phyloP scores from a whole-genome alignment of 176 grass and related monocot species.

The Oryza coarctata region DNA sequence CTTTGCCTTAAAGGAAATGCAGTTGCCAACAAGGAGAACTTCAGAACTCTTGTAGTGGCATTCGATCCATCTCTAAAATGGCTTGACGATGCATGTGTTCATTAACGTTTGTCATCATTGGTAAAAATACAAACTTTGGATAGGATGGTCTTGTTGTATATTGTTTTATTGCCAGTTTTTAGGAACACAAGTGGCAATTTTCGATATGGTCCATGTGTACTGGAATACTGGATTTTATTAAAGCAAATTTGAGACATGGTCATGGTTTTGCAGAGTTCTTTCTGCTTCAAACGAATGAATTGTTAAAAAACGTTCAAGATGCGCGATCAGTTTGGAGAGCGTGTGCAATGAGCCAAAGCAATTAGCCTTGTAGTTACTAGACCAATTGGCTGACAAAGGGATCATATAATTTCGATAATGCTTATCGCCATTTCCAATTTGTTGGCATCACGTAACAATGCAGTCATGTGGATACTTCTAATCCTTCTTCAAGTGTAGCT shows the following conservation, averaged over 20 bases:
- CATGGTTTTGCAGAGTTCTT: constrained; percentile 4
- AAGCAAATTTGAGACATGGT: constrained; percentile 1
- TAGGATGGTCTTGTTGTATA: constrained; percentile 4
- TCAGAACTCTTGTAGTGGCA: constrained; percentile 39
- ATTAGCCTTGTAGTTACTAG: no score
- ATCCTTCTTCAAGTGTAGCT: no score
- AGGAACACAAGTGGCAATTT: not conserved
- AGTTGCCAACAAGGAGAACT: constrained; percentile 45
- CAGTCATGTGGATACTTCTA: no score
- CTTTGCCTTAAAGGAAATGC: constrained; percentile 74
- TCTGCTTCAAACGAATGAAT: not conserved
- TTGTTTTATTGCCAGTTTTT: not conserved
- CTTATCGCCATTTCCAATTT: no score
- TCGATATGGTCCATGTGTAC: not conserved
- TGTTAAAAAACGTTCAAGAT: not conserved
- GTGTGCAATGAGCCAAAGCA: no score
- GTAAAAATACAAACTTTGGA: not conserved
- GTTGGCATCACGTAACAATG: no score
- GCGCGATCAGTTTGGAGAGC: not conserved
- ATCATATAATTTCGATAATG: no score
- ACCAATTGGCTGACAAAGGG: no score
- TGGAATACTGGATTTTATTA: not conserved
- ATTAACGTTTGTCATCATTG: constrained; percentile 21
- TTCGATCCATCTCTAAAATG: constrained; percentile 63
- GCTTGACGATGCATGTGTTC: constrained; percentile 45